These are phyloP conservation scores for Cephalotrichum gorgonifer DNA, from an alignment of 2,329 filamentous ascomycete genomes.

Conservation along the genomic window DNA sequence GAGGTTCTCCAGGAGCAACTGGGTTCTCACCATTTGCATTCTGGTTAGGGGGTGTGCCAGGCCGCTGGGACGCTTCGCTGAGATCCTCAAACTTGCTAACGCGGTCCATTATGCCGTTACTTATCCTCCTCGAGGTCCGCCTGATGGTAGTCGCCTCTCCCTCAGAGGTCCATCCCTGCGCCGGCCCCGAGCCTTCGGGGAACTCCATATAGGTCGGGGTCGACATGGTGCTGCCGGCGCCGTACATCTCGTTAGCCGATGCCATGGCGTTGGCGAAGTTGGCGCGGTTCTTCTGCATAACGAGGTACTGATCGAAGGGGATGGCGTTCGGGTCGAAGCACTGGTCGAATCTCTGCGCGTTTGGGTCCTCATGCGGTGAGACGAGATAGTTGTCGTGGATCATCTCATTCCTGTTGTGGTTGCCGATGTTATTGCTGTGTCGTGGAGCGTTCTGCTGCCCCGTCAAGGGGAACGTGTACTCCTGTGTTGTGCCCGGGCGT, in stretches of 20 bases:
- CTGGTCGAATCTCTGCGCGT: slow-evolving; percentile 40
- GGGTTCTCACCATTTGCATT: slow-evolving; percentile 43
- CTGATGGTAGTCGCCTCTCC: slow-evolving; percentile 28
- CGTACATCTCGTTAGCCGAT: slow-evolving; percentile 29
- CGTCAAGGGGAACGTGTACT: slow-evolving; percentile 14
- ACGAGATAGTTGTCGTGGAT: slow-evolving; percentile 41
- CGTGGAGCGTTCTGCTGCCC: too few species aligned
- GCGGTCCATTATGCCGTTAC: slow-evolving; percentile 50
- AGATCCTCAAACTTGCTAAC: slow-evolving; percentile 49
- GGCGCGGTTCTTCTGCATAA: slow-evolving; percentile 37
- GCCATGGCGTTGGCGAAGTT: slow-evolving; percentile 28
- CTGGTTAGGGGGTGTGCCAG: slow-evolving; percentile 53
- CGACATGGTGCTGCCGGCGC: slow-evolving; percentile 22
- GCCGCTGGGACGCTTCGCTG: slow-evolving; percentile 36
- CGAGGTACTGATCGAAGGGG: slow-evolving; percentile 15
- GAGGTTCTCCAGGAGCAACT: too few species aligned
- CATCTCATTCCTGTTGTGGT: slow-evolving; percentile 20
- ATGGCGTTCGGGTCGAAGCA: slow-evolving; percentile 28
- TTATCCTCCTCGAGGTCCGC: slow-evolving; percentile 33
- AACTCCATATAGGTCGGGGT: slow-evolving; percentile 41
- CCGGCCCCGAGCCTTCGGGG: slow-evolving; percentile 30
- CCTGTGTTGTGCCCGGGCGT: slow-evolving; percentile 55
- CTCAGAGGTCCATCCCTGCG: slow-evolving; percentile 39
- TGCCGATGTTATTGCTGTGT: too few species aligned
- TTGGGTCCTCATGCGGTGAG: slow-evolving; percentile 45